Evolutionary conservation across 495 filamentous ascomycete species (phyloP), one percentile per base, ranked within the genome.

Genomic region (Lophium mytilinum): DNA sequence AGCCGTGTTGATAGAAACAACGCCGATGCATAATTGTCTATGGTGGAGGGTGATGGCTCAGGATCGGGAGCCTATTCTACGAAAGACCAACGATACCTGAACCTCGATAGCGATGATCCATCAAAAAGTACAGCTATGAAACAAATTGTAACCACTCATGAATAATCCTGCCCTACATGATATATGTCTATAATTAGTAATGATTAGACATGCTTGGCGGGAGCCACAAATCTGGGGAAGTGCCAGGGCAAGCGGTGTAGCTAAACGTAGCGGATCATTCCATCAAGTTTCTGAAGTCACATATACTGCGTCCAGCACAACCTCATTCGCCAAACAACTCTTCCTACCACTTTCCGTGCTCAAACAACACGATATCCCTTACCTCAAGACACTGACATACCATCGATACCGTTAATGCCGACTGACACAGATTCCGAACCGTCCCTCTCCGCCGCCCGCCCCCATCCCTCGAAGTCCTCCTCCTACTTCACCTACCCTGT

Each of bases 401-500:
- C 42, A 7, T 14, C 53, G 15, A 39, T n/a, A 12, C 55, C 48
- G 17, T 50, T 46, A 52, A 67, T 67, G 64, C 56, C 64, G 53
- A 51, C 45, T 15, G 40, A 61, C 15, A 35, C 57, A 42, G 55
- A 61, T 34, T 64, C 61, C 19, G 53, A 55, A 14, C 55, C 55
- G 14, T 62, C 59, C 39, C 21, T 48, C 48, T 37, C 43, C 39
- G 33, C 52, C 41, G 53, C 63, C 8, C 35, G 42, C 10, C 51
- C 58, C 41, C 19, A 53, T 19, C 35, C 50, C 52, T 51, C 57
- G 24, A 51, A 33, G n/a, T 55, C 49, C 19, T 64, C 60, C 34
- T 60, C 59, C 51, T 72, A 70, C 63, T 70, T 74, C 60, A 65
- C 70, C 19, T 71, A 68, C 50, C 71, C 71, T 18, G 55, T 72